These are phyloP conservation scores for Centella asiatica DNA, from an alignment of 129 eudicot species.

Conservation along the genomic window DNA sequence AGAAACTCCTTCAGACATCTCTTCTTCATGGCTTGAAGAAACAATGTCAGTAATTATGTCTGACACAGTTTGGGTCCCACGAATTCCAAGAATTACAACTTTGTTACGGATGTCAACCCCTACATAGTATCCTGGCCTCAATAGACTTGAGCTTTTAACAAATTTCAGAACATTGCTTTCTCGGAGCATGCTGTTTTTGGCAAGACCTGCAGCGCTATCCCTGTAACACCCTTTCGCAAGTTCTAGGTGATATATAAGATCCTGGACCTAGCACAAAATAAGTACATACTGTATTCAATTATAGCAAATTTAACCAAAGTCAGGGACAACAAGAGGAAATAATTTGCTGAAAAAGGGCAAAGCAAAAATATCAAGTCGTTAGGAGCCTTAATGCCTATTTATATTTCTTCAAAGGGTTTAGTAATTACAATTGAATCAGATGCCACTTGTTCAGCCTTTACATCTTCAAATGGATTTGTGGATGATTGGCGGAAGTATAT, in stretches of 20 bases:
- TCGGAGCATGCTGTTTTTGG: constrained; percentile 81
- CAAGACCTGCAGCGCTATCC: constrained; percentile 54
- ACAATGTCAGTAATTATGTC: constrained; percentile 90
- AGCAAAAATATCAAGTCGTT: not conserved
- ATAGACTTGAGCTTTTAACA: constrained; percentile 57
- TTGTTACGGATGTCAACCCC: constrained; percentile 72
- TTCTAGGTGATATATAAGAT: constrained; percentile 81
- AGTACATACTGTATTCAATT: too few species aligned
- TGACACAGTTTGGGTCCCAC: constrained; percentile 88
- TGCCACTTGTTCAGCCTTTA: constrained; percentile 63
- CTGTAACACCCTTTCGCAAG: constrained; percentile 80
- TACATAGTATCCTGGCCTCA: constrained; percentile 87
- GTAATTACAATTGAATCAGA: constrained; percentile 65
- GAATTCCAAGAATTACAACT: constrained; percentile 84
- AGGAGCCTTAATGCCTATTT: not conserved
- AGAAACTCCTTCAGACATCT: constrained; percentile 74
- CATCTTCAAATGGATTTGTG: constrained; percentile 53
- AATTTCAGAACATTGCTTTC: constrained; percentile 80
- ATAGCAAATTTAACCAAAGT: not conserved
- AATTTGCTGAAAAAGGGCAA: constrained; percentile 6
- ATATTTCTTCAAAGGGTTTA: constrained; percentile 3
- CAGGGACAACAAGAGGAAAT: not conserved
- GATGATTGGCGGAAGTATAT: constrained; percentile 91
- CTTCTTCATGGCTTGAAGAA: constrained; percentile 73
- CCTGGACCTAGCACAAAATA: constrained; percentile 49